Evolutionary conservation across 371 early-diverging fungal genomes (phyloP).

Genomic region (Mortierella sp.): DNA sequence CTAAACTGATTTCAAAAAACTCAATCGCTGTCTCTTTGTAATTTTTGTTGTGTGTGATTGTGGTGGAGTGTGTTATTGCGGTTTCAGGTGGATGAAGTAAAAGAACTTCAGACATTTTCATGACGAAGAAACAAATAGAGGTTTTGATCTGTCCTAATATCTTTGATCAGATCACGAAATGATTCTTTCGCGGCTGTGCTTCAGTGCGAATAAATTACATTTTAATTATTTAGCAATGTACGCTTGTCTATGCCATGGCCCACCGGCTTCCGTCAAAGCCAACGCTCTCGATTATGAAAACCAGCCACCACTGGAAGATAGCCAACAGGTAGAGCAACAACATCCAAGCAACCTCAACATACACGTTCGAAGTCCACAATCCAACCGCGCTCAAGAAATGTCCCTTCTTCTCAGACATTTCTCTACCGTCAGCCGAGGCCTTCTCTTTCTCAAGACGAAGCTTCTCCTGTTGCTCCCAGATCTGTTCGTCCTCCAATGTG

Average conservation of each 20-base stretch:
- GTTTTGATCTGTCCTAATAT: too few species aligned
- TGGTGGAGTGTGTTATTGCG: not conserved
- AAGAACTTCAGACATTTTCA: too few species aligned
- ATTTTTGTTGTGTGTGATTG: not conserved
- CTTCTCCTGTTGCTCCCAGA: conserved; percentile 50
- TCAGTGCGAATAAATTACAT: not conserved
- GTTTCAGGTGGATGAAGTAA: too few species aligned
- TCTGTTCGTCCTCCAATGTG: conserved; percentile 49
- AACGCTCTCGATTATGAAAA: conserved; percentile 47
- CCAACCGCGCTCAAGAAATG: conserved; percentile 37
- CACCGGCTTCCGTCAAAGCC: conserved; percentile 58
- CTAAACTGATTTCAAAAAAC: not conserved
- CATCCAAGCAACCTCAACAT: conserved; percentile 54
- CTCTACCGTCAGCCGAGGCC: not conserved
- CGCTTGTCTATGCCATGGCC: conserved; percentile 45
- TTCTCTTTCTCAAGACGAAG: conserved; percentile 20
- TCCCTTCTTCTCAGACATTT: conserved; percentile 13
- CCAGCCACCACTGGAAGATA: conserved; percentile 53
- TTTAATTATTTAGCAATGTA: not conserved
- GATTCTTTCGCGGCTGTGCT: too few species aligned
- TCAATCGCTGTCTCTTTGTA: not conserved
- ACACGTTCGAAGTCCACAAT: conserved; percentile 48
- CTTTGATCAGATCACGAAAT: too few species aligned
- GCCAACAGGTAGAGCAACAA: conserved; percentile 45
- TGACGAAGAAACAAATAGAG: too few species aligned